Evolutionary conservation across 176 grass and related monocot genomes (phyloP).

Genomic region (Raddia distichophylla): DNA sequence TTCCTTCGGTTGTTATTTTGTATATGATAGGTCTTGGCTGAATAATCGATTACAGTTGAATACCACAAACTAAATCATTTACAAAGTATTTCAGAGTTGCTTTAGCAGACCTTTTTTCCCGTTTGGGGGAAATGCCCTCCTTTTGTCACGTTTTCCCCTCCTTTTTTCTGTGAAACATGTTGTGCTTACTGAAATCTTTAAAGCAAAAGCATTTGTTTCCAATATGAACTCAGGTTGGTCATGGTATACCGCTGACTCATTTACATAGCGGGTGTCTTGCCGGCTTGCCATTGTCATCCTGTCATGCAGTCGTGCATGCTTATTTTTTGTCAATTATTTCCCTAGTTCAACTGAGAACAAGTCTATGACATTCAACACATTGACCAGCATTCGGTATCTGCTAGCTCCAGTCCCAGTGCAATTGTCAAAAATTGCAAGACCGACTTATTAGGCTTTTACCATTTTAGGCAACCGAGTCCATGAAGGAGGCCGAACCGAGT

Average conservation of each 20-base stretch:
- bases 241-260: neutral
- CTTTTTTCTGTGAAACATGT: neutral
- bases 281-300: constrained; percentile 19
- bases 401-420: constrained; percentile 33
- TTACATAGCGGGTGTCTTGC: constrained; percentile 14
- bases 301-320: neutral
- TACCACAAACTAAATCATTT: neutral
- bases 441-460: neutral
- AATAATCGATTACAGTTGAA: neutral
- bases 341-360: constrained; percentile 22
- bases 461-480: constrained; percentile 7
- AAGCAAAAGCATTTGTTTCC: neutral
- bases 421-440: constrained; percentile 18
- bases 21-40: constrained; percentile 1
- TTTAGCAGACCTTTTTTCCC: neutral
- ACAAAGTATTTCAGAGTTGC: neutral
- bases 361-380: constrained; percentile 35
- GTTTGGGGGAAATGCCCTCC: neutral
- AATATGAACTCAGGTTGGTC: neutral
- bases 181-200: neutral
- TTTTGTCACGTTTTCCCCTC: neutral
- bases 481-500: neutral
- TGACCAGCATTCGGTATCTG: neutral
- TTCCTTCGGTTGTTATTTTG: constrained; percentile 1
- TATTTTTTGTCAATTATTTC: neutral